A percentile compares a stretch with the other conserved stretches of the same genome.
phyloP scores from a whole-genome alignment of 495 filamentous ascomycete species.

The Lophium mytilinum region DNA sequence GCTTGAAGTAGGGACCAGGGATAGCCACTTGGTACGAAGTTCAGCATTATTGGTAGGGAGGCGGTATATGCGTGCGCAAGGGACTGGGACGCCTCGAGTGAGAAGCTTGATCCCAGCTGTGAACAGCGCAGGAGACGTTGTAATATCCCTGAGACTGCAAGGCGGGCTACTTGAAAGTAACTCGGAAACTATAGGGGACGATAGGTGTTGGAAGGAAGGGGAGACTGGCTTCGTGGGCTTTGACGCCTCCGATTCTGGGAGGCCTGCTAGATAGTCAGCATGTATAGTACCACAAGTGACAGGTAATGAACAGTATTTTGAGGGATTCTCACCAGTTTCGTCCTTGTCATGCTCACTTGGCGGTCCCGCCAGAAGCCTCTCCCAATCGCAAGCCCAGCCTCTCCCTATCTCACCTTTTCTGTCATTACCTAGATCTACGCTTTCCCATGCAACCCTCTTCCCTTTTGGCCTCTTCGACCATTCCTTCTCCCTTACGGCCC shows the following conservation, averaged over 20 bases:
- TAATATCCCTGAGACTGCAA: background rate
- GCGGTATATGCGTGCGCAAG: constrained; percentile 65
- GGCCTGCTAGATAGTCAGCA: too few species aligned
- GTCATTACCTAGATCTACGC: constrained; percentile 62
- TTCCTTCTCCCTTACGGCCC: constrained; percentile 48
- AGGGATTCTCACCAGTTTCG: too few species aligned
- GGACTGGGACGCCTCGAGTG: constrained; percentile 49
- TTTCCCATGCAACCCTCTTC: constrained; percentile 68
- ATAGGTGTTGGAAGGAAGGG: constrained; percentile 10
- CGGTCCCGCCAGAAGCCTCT: constrained; percentile 28
- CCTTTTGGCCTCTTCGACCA: constrained; percentile 81
- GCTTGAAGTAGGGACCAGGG: constrained; percentile 25
- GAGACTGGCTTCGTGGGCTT: background rate
- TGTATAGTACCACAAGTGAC: too few species aligned
- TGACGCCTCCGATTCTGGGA: too few species aligned
- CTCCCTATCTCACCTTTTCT: constrained; percentile 76
- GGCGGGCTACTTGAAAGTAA: background rate
- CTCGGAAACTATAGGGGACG: background rate
- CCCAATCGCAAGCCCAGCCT: constrained; percentile 87
- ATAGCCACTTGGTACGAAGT: constrained; percentile 49
- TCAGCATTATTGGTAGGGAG: constrained; percentile 45
- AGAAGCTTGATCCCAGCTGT: constrained; percentile 53
- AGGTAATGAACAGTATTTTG: too few species aligned
- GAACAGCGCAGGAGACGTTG: constrained; percentile 34
- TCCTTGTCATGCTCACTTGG: too few species aligned